These are phyloP conservation scores for Anisodus acutangulus DNA, from an alignment of 257 asterid species.

Conservation along the genomic window DNA sequence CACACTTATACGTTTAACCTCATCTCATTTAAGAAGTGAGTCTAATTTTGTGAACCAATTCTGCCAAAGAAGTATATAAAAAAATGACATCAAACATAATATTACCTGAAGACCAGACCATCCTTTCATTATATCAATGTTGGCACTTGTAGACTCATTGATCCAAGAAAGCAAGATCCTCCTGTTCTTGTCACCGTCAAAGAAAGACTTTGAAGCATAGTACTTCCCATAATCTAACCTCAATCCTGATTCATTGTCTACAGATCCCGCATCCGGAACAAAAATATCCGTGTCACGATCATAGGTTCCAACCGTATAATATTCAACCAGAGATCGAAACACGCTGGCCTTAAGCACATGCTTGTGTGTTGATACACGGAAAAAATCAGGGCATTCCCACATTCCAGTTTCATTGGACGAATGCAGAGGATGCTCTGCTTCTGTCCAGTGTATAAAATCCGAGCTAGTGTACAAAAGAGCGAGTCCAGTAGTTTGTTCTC, in stretches of 20 bases:
- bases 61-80: too few species aligned
- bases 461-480: constrained; percentile 43
- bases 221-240: background rate
- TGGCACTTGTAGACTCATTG: constrained; percentile 41
- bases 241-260: background rate
- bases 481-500: constrained; percentile 28
- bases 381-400: constrained; percentile 44
- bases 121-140: constrained; percentile 44
- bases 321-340: constrained; percentile 40
- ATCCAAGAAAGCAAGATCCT: constrained; percentile 54
- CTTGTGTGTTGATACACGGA: constrained; percentile 37
- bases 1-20: too few species aligned
- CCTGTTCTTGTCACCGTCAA: constrained; percentile 40
- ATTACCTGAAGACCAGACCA: constrained; percentile 30
- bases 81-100: too few species aligned
- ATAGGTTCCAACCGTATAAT: constrained; percentile 44
- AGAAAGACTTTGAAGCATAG: constrained; percentile 26
- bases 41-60: too few species aligned
- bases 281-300: constrained; percentile 31
- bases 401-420: constrained; percentile 43
- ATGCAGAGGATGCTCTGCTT: constrained; percentile 30
- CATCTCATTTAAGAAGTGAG: too few species aligned
- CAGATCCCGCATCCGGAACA: constrained; percentile 36
- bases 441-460: constrained; percentile 43
- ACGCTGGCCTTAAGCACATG: constrained; percentile 51